phyloP scores from a whole-genome alignment of 2,329 filamentous ascomycete genomes.

The Fusarium algeriense region DNA sequence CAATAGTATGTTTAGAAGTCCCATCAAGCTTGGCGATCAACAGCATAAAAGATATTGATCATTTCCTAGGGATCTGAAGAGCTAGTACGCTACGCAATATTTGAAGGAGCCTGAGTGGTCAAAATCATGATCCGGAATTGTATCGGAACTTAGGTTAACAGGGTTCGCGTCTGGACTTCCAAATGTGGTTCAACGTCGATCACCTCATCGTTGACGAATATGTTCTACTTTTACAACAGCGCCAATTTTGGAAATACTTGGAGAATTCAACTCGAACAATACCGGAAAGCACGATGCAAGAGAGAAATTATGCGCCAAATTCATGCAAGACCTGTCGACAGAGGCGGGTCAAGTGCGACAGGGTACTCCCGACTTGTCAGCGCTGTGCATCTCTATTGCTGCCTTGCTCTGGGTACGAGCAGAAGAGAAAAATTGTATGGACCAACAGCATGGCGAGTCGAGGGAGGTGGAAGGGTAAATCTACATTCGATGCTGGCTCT shows the following conservation, averaged over 20 bases:
- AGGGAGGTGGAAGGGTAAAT: fast-evolving
- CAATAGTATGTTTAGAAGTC: not conserved
- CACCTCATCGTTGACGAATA: not conserved
- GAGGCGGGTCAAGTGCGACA: not conserved
- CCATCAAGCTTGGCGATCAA: not conserved
- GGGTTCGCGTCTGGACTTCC: constrained; percentile 2
- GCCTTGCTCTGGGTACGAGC: not conserved
- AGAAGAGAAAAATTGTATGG: fast-evolving
- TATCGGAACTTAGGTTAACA: not conserved
- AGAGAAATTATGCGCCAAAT: not conserved
- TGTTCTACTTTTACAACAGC: too few relatives aligned
- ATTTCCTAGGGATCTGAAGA: not conserved
- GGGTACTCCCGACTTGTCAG: fast-evolving
- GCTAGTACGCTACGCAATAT: not conserved
- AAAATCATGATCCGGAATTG: not conserved
- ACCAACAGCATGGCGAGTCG: not conserved
- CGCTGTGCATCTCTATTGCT: not conserved
- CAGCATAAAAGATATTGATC: fast-evolving
- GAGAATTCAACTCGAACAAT: not conserved
- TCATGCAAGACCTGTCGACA: not conserved
- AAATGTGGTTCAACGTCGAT: not conserved
- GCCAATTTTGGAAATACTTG: too few relatives aligned
- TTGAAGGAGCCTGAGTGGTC: not conserved
- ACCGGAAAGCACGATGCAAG: not conserved
- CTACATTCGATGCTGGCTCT: fast-evolving